These are phyloP conservation scores for Phragmites australis DNA, from an alignment of 176 grass and related monocot genomes.

Conservation along the genomic window DNA sequence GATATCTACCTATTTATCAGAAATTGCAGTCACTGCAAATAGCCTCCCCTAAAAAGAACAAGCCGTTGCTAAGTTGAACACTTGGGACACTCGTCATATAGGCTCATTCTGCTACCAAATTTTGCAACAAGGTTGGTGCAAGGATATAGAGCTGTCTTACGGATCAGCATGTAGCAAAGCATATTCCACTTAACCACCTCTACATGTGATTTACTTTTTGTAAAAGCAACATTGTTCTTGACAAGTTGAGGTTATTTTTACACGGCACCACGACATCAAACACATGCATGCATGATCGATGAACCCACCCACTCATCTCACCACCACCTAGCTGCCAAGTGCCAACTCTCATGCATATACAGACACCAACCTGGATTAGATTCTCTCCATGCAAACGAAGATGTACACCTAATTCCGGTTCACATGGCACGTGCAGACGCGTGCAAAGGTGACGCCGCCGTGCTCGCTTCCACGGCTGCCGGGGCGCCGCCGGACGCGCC, in stretches of 20 bases:
- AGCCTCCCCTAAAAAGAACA: too few relatives aligned
- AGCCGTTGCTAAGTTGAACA: too few relatives aligned
- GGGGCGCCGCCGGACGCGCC: neutral
- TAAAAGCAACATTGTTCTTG: slow-evolving; percentile 10
- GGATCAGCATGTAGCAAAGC: too few relatives aligned
- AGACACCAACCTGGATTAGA: slow-evolving; percentile 20
- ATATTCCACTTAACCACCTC: too few relatives aligned
- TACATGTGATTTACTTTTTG: too few relatives aligned
- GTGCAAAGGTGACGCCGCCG: slow-evolving; percentile 21
- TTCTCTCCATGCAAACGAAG: neutral
- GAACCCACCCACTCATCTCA: neutral
- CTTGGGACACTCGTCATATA: too few relatives aligned
- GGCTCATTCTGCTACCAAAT: too few relatives aligned
- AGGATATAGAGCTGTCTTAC: too few relatives aligned
- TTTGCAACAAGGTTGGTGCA: too few relatives aligned
- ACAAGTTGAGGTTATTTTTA: slow-evolving; percentile 26
- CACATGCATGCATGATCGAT: slow-evolving; percentile 22
- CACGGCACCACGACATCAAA: slow-evolving; percentile 20
- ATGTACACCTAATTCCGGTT: slow-evolving; percentile 13
- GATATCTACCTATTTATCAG: too few relatives aligned
- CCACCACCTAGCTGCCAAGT: neutral
- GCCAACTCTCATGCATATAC: slow-evolving; percentile 28
- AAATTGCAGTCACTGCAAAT: too few relatives aligned
- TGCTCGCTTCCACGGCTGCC: neutral
- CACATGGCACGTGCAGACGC: slow-evolving; percentile 40